Base-by-base conservation (phyloP, 2,329 filamentous ascomycete genomes). In the Hortaea werneckii region DNA sequence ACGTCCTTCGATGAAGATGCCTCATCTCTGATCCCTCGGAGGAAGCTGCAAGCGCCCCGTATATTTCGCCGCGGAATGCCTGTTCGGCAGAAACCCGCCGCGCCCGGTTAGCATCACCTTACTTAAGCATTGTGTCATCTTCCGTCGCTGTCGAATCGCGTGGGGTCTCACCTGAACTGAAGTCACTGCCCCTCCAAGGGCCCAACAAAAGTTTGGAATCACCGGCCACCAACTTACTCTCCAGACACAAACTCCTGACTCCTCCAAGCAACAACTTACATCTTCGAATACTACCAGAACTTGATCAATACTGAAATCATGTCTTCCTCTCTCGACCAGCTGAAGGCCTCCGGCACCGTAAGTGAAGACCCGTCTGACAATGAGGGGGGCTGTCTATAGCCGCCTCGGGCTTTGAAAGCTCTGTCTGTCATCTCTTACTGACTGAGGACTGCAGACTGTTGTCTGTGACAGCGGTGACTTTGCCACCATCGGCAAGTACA, bases 321-420 rank as follows among this genome's bases (percentile, higher is more conserved):
- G 89, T 72, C 87, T 71, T 83, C 75, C 71, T 87, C 89, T 71
- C 85, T 98, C 63, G 92, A 96, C 63, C 89, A 96, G 76, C 81
- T 98, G 70, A 98, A 98, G 80, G 82, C 87, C 76, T 72, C 84
- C 67, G 92, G 92, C 83, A 98, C 92, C 65, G 88, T 94, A 78
- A 72, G 87, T 85, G 7, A 13, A 6, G 12, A 26, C 35, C 34
- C 27, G 13, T 40, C 45, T 20, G 10, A 26, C 37, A 26, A 10
- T 13, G 10, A 12, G 10, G 10, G 13, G 13, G 37, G 37, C 37
- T 39, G 32, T n/a, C n/a, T 9, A n/a, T 20, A 26, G 2, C 37
- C 8, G 37, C 37, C 8, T 39, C 37, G 37, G 37, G 10, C 9
- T 39, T n/a, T 39, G 37, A 12, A n/a, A 39, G 8, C 9, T 35